Evolutionary conservation across 129 eudicot genomes (phyloP).

Genomic region (Scalesia atractyloides): DNA sequence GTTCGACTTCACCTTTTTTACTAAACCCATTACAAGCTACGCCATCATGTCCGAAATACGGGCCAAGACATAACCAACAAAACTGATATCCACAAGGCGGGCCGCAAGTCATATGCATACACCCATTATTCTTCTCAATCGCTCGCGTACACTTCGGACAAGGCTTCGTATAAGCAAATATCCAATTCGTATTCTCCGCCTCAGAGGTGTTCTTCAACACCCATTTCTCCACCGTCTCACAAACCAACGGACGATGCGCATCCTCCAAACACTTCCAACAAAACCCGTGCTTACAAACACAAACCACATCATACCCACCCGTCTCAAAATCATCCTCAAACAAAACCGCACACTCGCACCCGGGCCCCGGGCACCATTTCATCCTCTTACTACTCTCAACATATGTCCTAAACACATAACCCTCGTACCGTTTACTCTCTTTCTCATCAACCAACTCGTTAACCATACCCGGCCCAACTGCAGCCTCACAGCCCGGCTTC

Average conservation of each 20-base stretch:
- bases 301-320: conserved; percentile 46
- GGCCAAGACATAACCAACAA: conserved; percentile 16
- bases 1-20: conserved; percentile 19
- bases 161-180: conserved; percentile 51
- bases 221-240: conserved; percentile 57
- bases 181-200: conserved; percentile 57
- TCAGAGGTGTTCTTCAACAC: conserved; percentile 45
- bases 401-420: conserved; percentile 42
- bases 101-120: conserved; percentile 60
- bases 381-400: conserved; percentile 45
- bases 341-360: conserved; percentile 50
- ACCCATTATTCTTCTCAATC: conserved; percentile 57
- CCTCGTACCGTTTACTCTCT: conserved; percentile 40
- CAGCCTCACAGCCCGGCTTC: conserved; percentile 46
- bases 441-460: conserved; percentile 14
- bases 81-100: conserved; percentile 38
- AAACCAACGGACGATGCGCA: conserved; percentile 58
- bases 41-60: neutral
- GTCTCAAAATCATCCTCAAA: conserved; percentile 39
- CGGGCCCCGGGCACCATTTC: conserved; percentile 71
- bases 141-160: conserved; percentile 58
- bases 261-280: conserved; percentile 66
- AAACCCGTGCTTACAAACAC: conserved; percentile 43
- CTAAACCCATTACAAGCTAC: neutral
- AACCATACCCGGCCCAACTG: conserved; percentile 44